These are phyloP conservation scores for Leccinum truebloodii DNA, from an alignment of 768 basidiomycete species.

Conservation along the genomic window DNA sequence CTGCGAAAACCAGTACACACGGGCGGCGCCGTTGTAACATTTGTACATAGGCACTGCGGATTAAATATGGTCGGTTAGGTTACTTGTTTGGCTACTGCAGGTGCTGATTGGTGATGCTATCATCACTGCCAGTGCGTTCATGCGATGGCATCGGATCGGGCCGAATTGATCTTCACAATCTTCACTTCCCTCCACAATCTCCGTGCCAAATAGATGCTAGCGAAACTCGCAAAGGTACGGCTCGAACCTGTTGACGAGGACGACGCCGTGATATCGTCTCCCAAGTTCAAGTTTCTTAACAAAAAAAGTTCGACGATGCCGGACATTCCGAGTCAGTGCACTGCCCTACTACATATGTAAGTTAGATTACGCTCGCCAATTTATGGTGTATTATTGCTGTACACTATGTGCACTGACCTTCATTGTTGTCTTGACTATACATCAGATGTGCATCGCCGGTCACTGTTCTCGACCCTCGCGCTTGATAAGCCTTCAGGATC, in stretches of 20 bases:
- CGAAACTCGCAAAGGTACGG: not conserved
- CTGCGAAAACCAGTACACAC: too few species aligned
- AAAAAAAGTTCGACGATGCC: too few species aligned
- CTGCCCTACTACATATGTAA: too few species aligned
- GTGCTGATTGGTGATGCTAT: conserved; percentile 9
- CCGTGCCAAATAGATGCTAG: not conserved
- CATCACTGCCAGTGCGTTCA: conserved; percentile 24
- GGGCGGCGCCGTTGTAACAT: too few species aligned
- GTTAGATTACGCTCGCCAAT: too few species aligned
- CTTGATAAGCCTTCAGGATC: not conserved
- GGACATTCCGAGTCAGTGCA: too few species aligned
- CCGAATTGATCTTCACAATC: not conserved
- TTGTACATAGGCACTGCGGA: too few species aligned
- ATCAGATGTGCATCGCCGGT: not conserved
- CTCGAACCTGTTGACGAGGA: not conserved
- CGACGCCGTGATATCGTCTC: not conserved
- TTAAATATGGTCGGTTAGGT: conserved; percentile 72
- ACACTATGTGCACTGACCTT: conserved; percentile 6
- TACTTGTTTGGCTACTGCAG: not conserved
- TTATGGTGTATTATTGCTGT: conserved; percentile 6
- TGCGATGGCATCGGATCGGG: not conserved
- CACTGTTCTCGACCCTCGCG: not conserved
- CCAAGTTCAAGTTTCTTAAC: not conserved
- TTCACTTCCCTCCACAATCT: not conserved
- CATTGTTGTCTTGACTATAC: conserved; percentile 12